Evolutionary conservation across 2,329 filamentous ascomycete genomes (phyloP), one percentile per base, ranked within the genome.

Genomic region (Albophoma yamanashiensis): DNA sequence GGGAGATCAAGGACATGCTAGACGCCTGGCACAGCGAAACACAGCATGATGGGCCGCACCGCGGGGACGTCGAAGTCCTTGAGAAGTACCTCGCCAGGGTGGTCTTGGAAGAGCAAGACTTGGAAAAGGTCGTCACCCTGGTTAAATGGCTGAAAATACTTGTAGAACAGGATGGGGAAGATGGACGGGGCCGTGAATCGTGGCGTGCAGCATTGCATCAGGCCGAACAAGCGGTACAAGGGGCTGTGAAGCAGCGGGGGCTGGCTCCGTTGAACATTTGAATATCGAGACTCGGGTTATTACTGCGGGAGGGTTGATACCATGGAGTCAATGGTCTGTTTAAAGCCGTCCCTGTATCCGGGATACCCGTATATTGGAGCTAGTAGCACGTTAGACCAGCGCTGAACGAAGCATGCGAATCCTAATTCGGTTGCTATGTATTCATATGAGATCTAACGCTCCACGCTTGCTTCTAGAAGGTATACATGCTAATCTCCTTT

Each of bases 21-120:
- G 82, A 79, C 59, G 84, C 84, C 4, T 99, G 94, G 94, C 82
- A 91, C 64, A 70, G 76, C 3, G 85, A 88, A 62, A 96, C 93
- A 62, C 76, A 73, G 42, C 78, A 79, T 6, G 88, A 92, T 3
- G 91, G 89, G 0, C 94, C 94, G 1, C 92, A 94, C 72, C 74
- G 75, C 0, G 85, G 89, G 60, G 94, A 99, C 72, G 87, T 93
- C 0, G 81, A 80, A 47, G 86, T 92, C 43, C 78, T 97, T 62
- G 83, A 81, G 59, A 82, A 78, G 67, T 97, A 96, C 71, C 72
- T 97, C 38, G 77, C 71, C 6, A 82, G 81, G 34, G 90, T 97
- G 0, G 81, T 96, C 0, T 62, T 75, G 1, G 87, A 93, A 60
- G 94, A 97, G 72, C 79, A 82, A 61, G 87, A 97, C 70, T 79